These are phyloP conservation scores for Lipomyces yamadae DNA, from an alignment of 805 yeast species.

Conservation along the genomic window DNA sequence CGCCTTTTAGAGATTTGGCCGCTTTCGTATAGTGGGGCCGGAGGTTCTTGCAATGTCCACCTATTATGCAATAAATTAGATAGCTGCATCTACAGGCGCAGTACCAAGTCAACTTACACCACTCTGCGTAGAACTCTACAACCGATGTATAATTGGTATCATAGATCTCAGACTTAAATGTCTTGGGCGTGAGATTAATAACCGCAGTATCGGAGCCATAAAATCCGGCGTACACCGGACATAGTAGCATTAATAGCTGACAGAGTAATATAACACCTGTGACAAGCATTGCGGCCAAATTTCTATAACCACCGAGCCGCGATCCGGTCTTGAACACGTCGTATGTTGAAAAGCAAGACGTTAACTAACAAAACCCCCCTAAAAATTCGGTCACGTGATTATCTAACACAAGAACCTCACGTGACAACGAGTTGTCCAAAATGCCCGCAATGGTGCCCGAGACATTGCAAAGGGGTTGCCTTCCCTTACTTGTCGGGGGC, in stretches of 20 bases:
- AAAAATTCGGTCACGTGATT: too few relatives aligned
- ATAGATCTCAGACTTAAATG: conserved; percentile 69
- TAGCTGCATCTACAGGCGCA: background rate
- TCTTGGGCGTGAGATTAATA: conserved; percentile 58
- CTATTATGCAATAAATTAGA: conserved; percentile 13
- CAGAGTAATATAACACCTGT: background rate
- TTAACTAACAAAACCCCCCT: too few relatives aligned
- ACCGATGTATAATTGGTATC: conserved; percentile 76
- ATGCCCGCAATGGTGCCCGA: too few relatives aligned
- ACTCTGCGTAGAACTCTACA: conserved; percentile 94
- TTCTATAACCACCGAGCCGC: too few relatives aligned
- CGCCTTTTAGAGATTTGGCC: conserved; percentile 59
- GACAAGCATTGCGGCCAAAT: background rate
- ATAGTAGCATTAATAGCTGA: background rate
- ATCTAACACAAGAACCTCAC: too few relatives aligned
- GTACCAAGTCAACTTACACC: conserved; percentile 51
- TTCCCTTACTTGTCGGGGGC: too few relatives aligned
- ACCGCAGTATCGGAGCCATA: conserved; percentile 54
- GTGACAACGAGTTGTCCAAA: too few relatives aligned
- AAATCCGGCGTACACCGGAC: conserved; percentile 38
- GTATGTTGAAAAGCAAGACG: too few relatives aligned
- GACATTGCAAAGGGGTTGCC: too few relatives aligned
- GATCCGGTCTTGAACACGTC: too few relatives aligned
- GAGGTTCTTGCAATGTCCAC: conserved; percentile 86
- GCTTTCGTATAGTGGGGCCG: conserved; percentile 67